Evolutionary conservation across 805 yeast genomes (phyloP), one percentile per base, ranked within the genome.

Genomic region (Saturnispora sanitii): DNA sequence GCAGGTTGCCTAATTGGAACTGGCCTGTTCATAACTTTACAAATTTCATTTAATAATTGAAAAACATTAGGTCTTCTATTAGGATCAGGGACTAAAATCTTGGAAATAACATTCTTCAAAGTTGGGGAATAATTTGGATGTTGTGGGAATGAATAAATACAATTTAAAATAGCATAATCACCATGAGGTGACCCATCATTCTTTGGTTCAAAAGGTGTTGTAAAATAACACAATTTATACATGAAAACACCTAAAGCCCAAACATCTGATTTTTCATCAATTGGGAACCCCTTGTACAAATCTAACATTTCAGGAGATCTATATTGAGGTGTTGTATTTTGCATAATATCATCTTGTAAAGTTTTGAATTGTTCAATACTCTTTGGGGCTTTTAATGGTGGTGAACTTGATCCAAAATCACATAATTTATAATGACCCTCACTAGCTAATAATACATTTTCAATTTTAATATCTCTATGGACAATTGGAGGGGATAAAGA

Each of bases 251-350:
- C 94, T 27, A 83, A 56, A 0, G 94, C 94, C 94, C 94, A 83
- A 18, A 83, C 72, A 56, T 83, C 94, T 38, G 85, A 75, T 57
- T 83, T 83, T 55, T 83, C 92, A 58, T 82, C 83, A 38, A 83
- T 77, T 11, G 90, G 81, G 43, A 72, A 70, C 3, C 84, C 77
- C 43, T 74, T 68, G 38, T 74, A 69, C 26, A 83, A 63, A 53
- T 83, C 90, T 23, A 83, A 65, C 92, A 83, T 83, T 58, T 83
- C 94, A 3, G 94, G 94, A 4, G 87, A 68, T 48, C 94, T 66
- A 55, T 83, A 83, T 54, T 83, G 94, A 0, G 94, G 88, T 0
- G 94, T 83, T 1, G 94, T 83, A 58, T 82, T 82, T 43, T 74
- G 79, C 70, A 82, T 61, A 31, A 83, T 71, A 56, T 83, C 92